Base-by-base conservation (phyloP, 305 asterid genomes). In the Fraxinus albicans region DNA sequence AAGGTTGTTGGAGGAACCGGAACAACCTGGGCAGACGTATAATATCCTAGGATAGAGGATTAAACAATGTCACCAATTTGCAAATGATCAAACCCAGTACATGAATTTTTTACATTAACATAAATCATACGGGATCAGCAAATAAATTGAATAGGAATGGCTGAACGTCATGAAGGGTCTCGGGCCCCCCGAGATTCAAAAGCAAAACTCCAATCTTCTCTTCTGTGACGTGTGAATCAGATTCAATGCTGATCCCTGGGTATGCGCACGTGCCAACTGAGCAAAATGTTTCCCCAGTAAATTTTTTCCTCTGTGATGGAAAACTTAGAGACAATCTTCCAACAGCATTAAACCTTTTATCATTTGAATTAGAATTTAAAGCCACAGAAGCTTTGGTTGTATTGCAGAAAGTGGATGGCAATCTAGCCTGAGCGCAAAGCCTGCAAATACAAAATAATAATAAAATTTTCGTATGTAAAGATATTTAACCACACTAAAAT, bases 111-210 rank as follows among this genome's bases (percentile, higher is more conserved):
- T 47, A 65, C 15, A 7, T 19, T 29, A 79, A 47, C 29, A 72
- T 29, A 69, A 58, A 81, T 82, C 95, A 77, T 91, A 95, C 98
- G 23, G 98, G 98, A 76, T 95, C 98, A 72, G 98, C 98, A 88
- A 95, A 92, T 82, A 95, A 84, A 86, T 95, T 95, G 92, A 82
- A 96, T 89, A 96, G 79, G 86, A 94, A 96, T 4, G 98, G 99
- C 83, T 96, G 99, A 85, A 96, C 98, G 84, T 96, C 99, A 6
- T 91, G 84, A 31, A 96, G 92, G 31, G 99, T 96, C 33, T 94
- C 97, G 0, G 99, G 99, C 60, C 99, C 99, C 83, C 97, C 99
- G 55, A 95, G 99, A 92, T 94, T 94, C 90, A 95, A 89, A 77
- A 95, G 95, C 86, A 95, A 86, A 89, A 95, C 98, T 34, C 98